Base-by-base conservation (phyloP, 2,329 filamentous ascomycete species). In the Myriosclerotinia curreyana region DNA sequence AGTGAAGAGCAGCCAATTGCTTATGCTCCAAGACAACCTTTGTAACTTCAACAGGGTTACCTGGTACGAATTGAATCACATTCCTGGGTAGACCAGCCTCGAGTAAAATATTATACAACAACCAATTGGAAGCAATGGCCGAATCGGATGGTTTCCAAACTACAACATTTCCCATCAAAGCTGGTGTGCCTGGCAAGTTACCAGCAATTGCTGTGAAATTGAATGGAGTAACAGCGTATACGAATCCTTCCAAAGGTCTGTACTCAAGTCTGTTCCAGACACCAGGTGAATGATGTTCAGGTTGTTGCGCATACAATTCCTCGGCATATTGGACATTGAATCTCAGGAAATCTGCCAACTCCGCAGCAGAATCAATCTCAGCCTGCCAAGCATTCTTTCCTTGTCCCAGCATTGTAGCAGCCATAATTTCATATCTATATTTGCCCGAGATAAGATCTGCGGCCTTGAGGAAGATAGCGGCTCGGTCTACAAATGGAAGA, bases 341-440 rank as follows among this genome's bases (percentile, higher is more conserved):
- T 74, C 92, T 86, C 75, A 97, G 81, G 79, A 98, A 97, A 76
- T 98, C 95, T 71, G 86, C 89, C 71, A 96, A 79, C 82, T 98
- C 95, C 11, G 94, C 95, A 22, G 93, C 94, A 49, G 92, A 84
- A 77, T 98, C 94, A 69, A 98, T 98, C 82, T 98, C 94, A 20
- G 95, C 94, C 78, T 98, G 94, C 92, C 92, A 98, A 56, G 91
- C 92, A 76, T 97, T 98, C 85, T 98, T 98, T 73, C 95, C 94
- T 79, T 98, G 94, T 67, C 94, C 94, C 48, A 96, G 81, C 86
- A 98, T 96, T 14, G 94, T 97, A 51, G 92, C 86, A 12, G 95
- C 94, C 90, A 98, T 96, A 71, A 98, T 85, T 64, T 97, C 92
- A 78, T 96, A 96, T 75, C 95, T 86, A 79, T 98, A 97, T 79